These are phyloP conservation scores for Sporothrix pseudoabietina DNA, from an alignment of 2,329 filamentous ascomycete species.

Conservation along the genomic window DNA sequence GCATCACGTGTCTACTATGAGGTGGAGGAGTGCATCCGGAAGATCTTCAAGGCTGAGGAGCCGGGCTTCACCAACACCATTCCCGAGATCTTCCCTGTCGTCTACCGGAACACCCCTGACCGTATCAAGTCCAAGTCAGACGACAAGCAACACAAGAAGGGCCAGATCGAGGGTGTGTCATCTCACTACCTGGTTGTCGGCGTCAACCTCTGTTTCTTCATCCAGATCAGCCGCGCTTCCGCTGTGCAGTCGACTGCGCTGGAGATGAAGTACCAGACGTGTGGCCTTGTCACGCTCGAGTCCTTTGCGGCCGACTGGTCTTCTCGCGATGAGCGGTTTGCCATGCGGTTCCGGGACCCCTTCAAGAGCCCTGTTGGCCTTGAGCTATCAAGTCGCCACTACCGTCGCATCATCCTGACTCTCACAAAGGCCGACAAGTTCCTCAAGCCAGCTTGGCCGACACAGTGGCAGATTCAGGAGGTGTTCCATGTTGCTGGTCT, in stretches of 20 bases:
- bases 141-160: conserved; percentile 48
- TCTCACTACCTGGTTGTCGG: conserved; percentile 60
- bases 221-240: conserved; percentile 53
- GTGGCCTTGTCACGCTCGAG: conserved; percentile 57
- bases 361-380: conserved; percentile 39
- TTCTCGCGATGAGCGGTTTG: conserved; percentile 58
- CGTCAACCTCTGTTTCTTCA: conserved; percentile 55
- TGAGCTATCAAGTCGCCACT: conserved; percentile 58
- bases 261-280: conserved; percentile 53
- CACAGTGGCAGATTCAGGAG: conserved; percentile 53
- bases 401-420: conserved; percentile 56
- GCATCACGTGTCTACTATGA: conserved; percentile 50
- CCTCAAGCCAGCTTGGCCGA: conserved; percentile 61
- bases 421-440: conserved; percentile 58
- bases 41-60: conserved; percentile 52
- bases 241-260: conserved; percentile 49
- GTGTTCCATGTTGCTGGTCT: conserved; percentile 58
- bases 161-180: conserved; percentile 50
- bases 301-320: conserved; percentile 54
- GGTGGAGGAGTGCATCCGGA: conserved; percentile 51
- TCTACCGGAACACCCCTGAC: conserved; percentile 49
- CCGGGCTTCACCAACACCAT: conserved; percentile 42
- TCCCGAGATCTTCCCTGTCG: conserved; percentile 56
- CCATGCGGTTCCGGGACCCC: conserved; percentile 54
- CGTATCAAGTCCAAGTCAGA: conserved; percentile 44